Base-by-base conservation (phyloP, 2,329 filamentous ascomycete genomes). In the Thelonectria olida region DNA sequence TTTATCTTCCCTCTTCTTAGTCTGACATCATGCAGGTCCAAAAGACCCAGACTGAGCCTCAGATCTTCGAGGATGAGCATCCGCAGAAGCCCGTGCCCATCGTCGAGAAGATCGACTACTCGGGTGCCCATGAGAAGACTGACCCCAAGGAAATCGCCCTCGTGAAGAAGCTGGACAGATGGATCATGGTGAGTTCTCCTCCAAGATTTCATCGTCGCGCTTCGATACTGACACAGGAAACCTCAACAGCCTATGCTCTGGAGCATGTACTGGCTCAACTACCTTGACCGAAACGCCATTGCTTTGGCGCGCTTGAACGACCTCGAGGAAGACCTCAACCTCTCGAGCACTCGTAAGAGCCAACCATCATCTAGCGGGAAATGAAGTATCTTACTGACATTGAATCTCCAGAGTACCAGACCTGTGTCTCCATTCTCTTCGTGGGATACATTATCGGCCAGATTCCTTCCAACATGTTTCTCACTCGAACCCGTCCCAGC, bases 201-300 rank as follows among this genome's bases (percentile, higher is more conserved):
- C 12, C 13, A 23, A 4, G n/a, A n/a, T n/a, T n/a, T n/a, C n/a
- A n/a, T n/a, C n/a, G n/a, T n/a, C n/a, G n/a, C 7, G 4, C 2
- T 4, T 8, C 28, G 28, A 13, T 31, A 13, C 7, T 31, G 28
- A 31, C n/a, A n/a, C n/a, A n/a, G n/a, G n/a, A n/a, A n/a, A n/a
- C 7, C 4, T 34, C 5, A 7, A 23, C 27, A 54, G 51, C 74
- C 75, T 0, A 77, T 75, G 52, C 63, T 77, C 0, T 77, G 75
- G 73, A 54, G 64, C 59, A 72, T 76, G 71, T 82, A 81, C 64
- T 81, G 76, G 67, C 70, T 80, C 23, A 81, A 79, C 41, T 80
- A 79, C 49, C 70, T 81, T 31, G 81, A 83, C 36, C 75, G 80
- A 2, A 82, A 82, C 52, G 80, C 80, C 44, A 82, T 84, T 59